Percentiles rank a stretch among this genome's conserved stretches.
Evolutionary conservation across 2,329 filamentous ascomycete species (phyloP).

Genomic region (Fusarium redolens): DNA sequence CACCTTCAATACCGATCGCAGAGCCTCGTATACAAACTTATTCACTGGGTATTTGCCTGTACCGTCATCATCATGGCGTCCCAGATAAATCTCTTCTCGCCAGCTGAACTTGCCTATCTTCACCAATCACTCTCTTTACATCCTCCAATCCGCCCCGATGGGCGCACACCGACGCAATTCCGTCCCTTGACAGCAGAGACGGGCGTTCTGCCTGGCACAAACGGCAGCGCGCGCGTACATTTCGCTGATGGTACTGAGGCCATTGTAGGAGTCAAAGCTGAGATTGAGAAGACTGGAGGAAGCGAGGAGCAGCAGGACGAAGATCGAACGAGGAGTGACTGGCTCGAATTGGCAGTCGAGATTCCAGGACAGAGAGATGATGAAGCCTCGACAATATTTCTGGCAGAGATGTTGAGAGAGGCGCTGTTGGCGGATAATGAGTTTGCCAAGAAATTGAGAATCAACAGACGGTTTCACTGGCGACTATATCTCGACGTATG

Average conservation of each 20-base stretch:
- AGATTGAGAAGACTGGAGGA: slow-evolving; percentile 79
- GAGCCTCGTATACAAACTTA: not conserved
- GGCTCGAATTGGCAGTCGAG: slow-evolving; percentile 92
- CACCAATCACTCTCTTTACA: slow-evolving; percentile 84
- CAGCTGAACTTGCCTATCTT: slow-evolving; percentile 95
- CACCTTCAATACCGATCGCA: not conserved
- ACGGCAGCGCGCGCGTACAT: slow-evolving; percentile 92
- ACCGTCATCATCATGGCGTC: slow-evolving; percentile 65
- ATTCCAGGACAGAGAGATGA: slow-evolving; percentile 92
- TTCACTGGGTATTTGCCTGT: not conserved
- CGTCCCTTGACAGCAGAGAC: slow-evolving; percentile 91
- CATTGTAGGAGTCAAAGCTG: slow-evolving; percentile 93
- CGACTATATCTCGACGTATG: slow-evolving; percentile 92
- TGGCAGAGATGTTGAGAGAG: slow-evolving; percentile 89
- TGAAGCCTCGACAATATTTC: slow-evolving; percentile 87
- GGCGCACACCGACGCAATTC: slow-evolving; percentile 85
- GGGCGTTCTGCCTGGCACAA: slow-evolving; percentile 86
- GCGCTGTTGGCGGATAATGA: slow-evolving; percentile 80
- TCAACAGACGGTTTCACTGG: slow-evolving; percentile 96
- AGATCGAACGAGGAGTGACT: slow-evolving; percentile 67
- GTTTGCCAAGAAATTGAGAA: slow-evolving; percentile 79
- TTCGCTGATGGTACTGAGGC: slow-evolving; percentile 97
- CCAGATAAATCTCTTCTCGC: slow-evolving; percentile 83
- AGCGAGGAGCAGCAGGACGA: slow-evolving; percentile 52
- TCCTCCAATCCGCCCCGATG: slow-evolving; percentile 91